Evolutionary conservation across 2,329 filamentous ascomycete genomes (phyloP).

Genomic region (Diaporthe ampelina): DNA sequence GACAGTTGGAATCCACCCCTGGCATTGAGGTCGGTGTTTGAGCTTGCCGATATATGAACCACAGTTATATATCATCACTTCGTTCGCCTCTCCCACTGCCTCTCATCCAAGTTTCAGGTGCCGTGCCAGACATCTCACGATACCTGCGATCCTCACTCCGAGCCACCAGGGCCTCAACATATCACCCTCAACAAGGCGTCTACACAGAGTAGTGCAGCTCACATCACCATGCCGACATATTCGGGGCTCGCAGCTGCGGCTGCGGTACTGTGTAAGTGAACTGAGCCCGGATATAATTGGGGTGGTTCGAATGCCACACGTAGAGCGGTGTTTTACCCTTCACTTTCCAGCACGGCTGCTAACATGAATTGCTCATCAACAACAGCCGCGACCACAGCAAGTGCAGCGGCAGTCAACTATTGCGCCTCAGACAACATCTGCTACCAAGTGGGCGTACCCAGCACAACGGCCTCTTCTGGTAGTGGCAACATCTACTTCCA

Average conservation of each 20-base stretch:
- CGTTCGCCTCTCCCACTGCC: background rate
- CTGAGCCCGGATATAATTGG: background rate
- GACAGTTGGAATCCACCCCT: slow-evolving; percentile 19
- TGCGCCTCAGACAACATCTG: slow-evolving; percentile 65
- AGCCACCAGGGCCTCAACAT: background rate
- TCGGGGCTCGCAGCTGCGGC: slow-evolving; percentile 30
- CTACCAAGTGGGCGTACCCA: slow-evolving; percentile 69
- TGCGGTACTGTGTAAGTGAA: slow-evolving; percentile 38
- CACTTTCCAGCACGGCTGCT: background rate
- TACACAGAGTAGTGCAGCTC: background rate
- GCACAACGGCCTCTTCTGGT: slow-evolving; percentile 60
- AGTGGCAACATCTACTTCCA: slow-evolving; percentile 73
- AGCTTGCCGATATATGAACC: slow-evolving; percentile 10
- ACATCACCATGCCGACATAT: slow-evolving; percentile 26
- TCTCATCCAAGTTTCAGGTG: background rate
- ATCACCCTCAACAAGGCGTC: background rate
- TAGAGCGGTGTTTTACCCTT: background rate
- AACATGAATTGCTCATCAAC: background rate
- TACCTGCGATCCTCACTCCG: background rate
- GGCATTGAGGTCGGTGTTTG: background rate
- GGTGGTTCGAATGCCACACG: too few relatives aligned
- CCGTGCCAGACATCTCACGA: slow-evolving; percentile 5
- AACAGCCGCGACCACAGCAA: slow-evolving; percentile 47
- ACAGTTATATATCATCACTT: slow-evolving; percentile 14
- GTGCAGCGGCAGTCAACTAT: slow-evolving; percentile 50